phyloP scores from a whole-genome alignment of 495 filamentous ascomycete genomes.

The Xylaria palmicola region DNA sequence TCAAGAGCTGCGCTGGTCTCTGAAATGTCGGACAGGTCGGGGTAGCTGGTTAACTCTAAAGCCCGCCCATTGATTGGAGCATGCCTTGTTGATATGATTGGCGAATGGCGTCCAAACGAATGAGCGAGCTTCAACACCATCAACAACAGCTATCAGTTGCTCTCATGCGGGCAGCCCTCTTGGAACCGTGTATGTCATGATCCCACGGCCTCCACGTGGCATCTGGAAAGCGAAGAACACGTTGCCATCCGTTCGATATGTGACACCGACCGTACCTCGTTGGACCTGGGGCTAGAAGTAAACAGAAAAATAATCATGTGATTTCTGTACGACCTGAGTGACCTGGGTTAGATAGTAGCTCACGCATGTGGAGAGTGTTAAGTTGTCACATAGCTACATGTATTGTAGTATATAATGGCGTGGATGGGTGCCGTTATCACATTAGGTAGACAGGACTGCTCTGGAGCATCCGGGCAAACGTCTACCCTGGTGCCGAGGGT shows the following conservation, averaged over 20 bases:
- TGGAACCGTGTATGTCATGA: background rate
- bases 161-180: background rate
- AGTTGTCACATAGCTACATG: too few relatives aligned
- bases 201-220: background rate
- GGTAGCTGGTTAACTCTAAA: background rate
- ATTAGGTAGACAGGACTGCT: background rate
- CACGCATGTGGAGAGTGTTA: background rate
- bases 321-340: background rate
- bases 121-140: background rate
- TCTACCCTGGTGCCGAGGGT: background rate
- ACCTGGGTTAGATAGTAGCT: background rate
- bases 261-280: background rate
- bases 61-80: background rate
- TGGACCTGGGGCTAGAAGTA: background rate
- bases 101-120: constrained; percentile 1
- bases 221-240: background rate
- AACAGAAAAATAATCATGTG: background rate
- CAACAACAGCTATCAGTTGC: background rate
- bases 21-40: background rate
- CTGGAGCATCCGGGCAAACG: background rate
- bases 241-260: background rate
- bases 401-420: too few relatives aligned
- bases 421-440: too few relatives aligned
- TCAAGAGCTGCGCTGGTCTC: background rate
- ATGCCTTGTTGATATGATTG: background rate